A percentile compares a stretch with the other conserved stretches of the same genome.
phyloP scores from a whole-genome alignment of 2,329 filamentous ascomycete genomes.

The Aureobasidium sp. region DNA sequence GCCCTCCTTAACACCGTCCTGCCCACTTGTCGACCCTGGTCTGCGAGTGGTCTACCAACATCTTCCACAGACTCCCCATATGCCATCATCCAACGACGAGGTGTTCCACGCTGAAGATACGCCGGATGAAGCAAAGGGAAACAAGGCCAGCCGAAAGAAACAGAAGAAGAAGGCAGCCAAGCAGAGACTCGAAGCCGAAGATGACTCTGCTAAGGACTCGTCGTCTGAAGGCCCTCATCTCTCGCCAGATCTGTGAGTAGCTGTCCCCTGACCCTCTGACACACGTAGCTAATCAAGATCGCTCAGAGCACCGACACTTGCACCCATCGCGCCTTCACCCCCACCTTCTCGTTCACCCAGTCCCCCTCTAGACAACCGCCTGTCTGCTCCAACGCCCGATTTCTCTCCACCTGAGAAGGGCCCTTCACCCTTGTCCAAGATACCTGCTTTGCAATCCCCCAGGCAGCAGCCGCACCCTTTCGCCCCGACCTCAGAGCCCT shows the following conservation, averaged over 20 bases:
- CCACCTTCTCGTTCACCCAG: conserved; percentile 7
- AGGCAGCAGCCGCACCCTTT: neutral
- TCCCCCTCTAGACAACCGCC: neutral
- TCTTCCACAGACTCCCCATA: neutral
- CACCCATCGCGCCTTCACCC: conserved; percentile 4
- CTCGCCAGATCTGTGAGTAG: conserved; percentile 13
- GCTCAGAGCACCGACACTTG: conserved; percentile 6
- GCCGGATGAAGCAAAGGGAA: conserved; percentile 12
- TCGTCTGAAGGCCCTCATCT: conserved; percentile 12
- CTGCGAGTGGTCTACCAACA: conserved; percentile 4
- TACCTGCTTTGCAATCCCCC: neutral
- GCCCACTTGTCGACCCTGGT: conserved; percentile 1
- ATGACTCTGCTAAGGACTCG: conserved; percentile 11
- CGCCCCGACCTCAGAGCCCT: conserved; percentile 1
- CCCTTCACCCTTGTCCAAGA: neutral
- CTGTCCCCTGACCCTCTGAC: neutral
- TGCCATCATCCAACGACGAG: conserved; percentile 17
- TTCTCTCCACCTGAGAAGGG: neutral
- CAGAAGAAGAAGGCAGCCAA: conserved; percentile 15
- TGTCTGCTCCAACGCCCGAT: neutral
- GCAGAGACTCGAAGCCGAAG: conserved; percentile 10
- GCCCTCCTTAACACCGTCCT: neutral
- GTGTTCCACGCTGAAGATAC: conserved; percentile 14
- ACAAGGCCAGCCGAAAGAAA: conserved; percentile 12
- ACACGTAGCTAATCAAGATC: neutral